Evolutionary conservation across 179 eudicot genomes (phyloP), one percentile per base, ranked within the genome.

Genomic region (Sideroxylon spinosum): DNA sequence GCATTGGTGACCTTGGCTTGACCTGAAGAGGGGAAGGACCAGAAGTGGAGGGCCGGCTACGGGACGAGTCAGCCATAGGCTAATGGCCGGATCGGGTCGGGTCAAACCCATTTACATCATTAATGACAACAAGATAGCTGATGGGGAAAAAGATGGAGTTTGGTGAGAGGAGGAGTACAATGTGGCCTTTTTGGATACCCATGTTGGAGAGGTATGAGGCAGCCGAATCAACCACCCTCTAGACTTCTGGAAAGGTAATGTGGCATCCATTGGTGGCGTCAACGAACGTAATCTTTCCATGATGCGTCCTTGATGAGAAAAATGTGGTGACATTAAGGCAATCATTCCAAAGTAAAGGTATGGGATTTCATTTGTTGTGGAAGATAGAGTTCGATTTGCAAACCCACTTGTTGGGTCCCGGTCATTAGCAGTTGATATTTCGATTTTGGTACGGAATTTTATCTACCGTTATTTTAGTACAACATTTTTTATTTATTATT

Each of bases 101-200:
- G n/a, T n/a, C n/a, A n/a, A n/a, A n/a, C n/a, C n/a, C n/a, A n/a
- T n/a, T n/a, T n/a, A n/a, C n/a, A n/a, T n/a, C n/a, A n/a, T n/a
- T n/a, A n/a, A 94, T 89, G 16, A 89, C 94, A 46, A 98, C 81
- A 78, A 95, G 94, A 73, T 96, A 90, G 46, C 93, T 91, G 52
- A 95, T n/a, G 3, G 99, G 99, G 88, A 93, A 95, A 85, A 70
- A 84, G 79, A 95, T 83, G 32, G 99, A 95, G 83, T 93, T 95
- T 0, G 99, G 99, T 0, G 96, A 89, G 75, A 95, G 94, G 53
- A 95, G 81, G 76, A 95, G 85, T 59, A 92, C 74, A 68, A 95
- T 97, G 81, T 95, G 83, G 81, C 93, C 93, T 37, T 94, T 95
- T 0, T 89, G 87, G 50, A 94, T 73, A 8, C 87, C 87, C 65